Evolutionary conservation across 768 basidiomycete genomes (phyloP), one percentile per base, ranked within the genome.

Genomic region (Rubroboletus satanas): DNA sequence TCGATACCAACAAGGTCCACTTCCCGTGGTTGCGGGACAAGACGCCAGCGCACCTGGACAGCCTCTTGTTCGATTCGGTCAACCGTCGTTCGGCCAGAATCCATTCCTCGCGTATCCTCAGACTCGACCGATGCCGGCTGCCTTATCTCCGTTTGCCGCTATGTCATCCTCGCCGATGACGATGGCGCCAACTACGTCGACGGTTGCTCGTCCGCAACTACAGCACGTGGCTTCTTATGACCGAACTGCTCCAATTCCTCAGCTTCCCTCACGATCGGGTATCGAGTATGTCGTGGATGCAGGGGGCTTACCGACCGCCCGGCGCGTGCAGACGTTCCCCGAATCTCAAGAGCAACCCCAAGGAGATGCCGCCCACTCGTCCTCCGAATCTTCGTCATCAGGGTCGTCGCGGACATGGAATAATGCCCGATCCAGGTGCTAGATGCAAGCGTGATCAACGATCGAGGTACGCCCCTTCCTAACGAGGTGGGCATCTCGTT

Each of bases 71-170:
- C 53, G 55, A 23, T 70, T 70, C 31, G 58, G 59, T 5, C 68
- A 70, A 42, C 43, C 70, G 2, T 64, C 64, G 15, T 67, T 70
- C 26, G 66, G 57, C 2, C 61, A 65, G 31, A 42, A 45, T 11
- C 54, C 62, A 2, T 61, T 66, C 43, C 45, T 61, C 1, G 8
- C 45, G 5, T 60, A 57, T 23, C 14, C 56, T 12, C 58, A 59
- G 35, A 42, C 49, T 21, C 55, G 7, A 21, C 37, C 55, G 1
- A 50, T 46, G 11, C 21, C 49, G 4, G 26, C 49, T 15, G 9
- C 51, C 7, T 6, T 65, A 3, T 36, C 59, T 11, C 38, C 58
- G 9, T 68, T 61, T 43, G 9, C 35, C 3, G 17, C 50, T 3
- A 43, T 63, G 32, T 45, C 65, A 7, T 48, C 59, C n/a, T 38